Evolutionary conservation across 768 basidiomycete genomes (phyloP), one percentile per base, ranked within the genome.

Genomic region (Dioszegia crocea): DNA sequence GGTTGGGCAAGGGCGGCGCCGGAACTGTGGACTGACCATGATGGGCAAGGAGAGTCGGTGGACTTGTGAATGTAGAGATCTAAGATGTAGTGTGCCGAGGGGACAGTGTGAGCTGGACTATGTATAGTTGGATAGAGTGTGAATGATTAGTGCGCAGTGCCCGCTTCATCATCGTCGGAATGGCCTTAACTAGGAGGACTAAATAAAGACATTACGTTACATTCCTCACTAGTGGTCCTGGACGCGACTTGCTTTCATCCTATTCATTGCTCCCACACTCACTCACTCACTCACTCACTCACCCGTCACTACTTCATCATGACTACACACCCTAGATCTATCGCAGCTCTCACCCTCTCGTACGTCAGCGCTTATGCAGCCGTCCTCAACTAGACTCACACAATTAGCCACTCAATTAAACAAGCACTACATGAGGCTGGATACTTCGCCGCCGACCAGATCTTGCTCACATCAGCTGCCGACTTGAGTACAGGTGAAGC

Each of bases 401-500:
- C 4, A 21, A n/a, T n/a, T 53, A 68, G 67, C n/a, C 60, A 59
- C 14, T 56, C 64, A 21, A 29, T 74, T 30, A 65, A 70, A 38
- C 29, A 45, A 8, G 63, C 67, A 1, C 60, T 76, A 12, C 12
- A 44, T 30, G 67, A 66, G 53, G 73, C 71, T 12, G 71, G 71
- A 1, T 76, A 73, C 60, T 56, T 45, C 19, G 60, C 41, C 2
- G 26, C 63, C 1, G 53, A 33, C 16, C 71, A 76, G 36, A 26
- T 76, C 6, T 30, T 49, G 19, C 36, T 30, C 16, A 31, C 62
- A 3, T 52, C 57, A 4, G 57, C 63, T 1, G 30, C 43, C 0
- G 75, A 76, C 47, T 55, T 76, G 1, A 60, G 61, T 12, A 30
- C 55, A 5, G 74, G 74, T 75, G 29, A n/a, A 50, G 72, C n/a